Evolutionary conservation across 2,329 filamentous ascomycete genomes (phyloP), one percentile per base, ranked within the genome.

Genomic region (Fusarium musae): DNA sequence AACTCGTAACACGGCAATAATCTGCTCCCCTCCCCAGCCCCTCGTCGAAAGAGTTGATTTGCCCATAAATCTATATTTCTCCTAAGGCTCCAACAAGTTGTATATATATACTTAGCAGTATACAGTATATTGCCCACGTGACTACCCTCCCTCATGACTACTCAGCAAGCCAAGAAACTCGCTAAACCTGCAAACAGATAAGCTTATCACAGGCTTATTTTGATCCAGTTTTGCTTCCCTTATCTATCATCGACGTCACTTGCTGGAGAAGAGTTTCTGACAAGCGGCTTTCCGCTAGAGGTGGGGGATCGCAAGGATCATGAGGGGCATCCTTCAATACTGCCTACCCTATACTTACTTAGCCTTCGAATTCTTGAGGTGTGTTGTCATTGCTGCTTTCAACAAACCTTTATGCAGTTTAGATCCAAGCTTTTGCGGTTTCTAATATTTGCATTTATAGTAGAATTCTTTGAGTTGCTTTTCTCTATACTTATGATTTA

Each of bases 231-330:
- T 44, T 49, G 28, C 49, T 23, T 36, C 30, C 15, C 47, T 67
- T 67, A 47, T 57, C 57, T 47, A 46, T 53, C 47, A 53, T 44
- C 58, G 60, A 76, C 74, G 74, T 74, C 71, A 74, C 57, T 32
- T 21, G 39, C 30, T 8, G 42, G 13, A 28, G 34, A 39, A 39
- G 30, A 66, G 23, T 47, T 28, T 52, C 46, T 28, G 19, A 61
- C 65, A 61, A 53, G 23, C 19, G 26, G 17, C 42, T 26, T 23
- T 46, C 52, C 37, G 63, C 52, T 73, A 74, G 56, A 69, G 56
- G 71, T 74, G 71, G 71, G 71, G 71, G 71, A 74, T 74, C 71
- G 59, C 49, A 67, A 47, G 57, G 54, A 72, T 72, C 52, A 59
- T 60, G 71, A 72, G 71, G 71, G 71, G 71, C 44, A 68, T 47